Evolutionary conservation across 2,329 filamentous ascomycete genomes (phyloP), one percentile per base, ranked within the genome.

Genomic region (Cadophora sp.): DNA sequence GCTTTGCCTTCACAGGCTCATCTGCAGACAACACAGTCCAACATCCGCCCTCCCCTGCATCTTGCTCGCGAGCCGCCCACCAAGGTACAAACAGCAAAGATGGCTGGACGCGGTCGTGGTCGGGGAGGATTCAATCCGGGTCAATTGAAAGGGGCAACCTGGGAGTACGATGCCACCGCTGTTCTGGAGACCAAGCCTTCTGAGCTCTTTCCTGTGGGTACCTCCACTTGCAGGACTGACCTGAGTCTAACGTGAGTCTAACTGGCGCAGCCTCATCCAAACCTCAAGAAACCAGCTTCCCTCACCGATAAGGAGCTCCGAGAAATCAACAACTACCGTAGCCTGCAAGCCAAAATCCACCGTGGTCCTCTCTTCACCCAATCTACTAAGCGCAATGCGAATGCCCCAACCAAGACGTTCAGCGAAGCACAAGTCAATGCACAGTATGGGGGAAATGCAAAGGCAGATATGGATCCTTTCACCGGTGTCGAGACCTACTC

Each of bases 401-500:
- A 80, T 66, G 79, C 67, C 66, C 78, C 55, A 68, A 78, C 55
- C 67, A 79, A 65, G 77, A 81, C 65, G 79, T 84, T 74, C 80
- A 82, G 71, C 76, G 80, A 71, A 77, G 77, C 69, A 68, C 78
- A 70, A 75, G 78, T 69, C 74, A 83, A 70, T 48, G 66, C 68
- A 8, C 75, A 74, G 66, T 77, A 75, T 65, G 74, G 72, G 7
- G 67, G 56, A 39, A 71, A 74, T 50, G 67, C 69, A 2, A 73
- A 80, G 67, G 79, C 78, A 2, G 82, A 82, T 22, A 85, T 88
- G 73, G 85, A 90, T 75, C 85, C 87, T 1, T 90, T 90, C 73
- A 81, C 84, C 51, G 85, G 85, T 64, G 88, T 88, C 77, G 84
- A 85, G 47, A 87, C 85, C 0, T 90, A 87, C 74, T 83, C 83